These are phyloP conservation scores for Areca catechu DNA, from an alignment of 176 grass and related monocot species.

Conservation along the genomic window DNA sequence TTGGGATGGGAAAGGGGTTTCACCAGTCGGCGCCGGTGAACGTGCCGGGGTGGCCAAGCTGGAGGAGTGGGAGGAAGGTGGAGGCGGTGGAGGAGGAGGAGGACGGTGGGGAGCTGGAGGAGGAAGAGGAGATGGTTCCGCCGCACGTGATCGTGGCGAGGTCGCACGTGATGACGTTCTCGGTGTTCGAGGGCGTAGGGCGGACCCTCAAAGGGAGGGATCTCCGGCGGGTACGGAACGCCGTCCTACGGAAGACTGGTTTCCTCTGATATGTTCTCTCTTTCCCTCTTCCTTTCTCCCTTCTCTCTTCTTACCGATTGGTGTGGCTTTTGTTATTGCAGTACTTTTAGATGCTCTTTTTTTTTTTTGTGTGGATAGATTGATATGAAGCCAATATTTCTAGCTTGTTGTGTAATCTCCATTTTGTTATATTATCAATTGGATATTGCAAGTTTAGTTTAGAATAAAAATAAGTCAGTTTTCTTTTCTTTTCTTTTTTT, in stretches of 20 bases:
- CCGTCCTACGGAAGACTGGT: slow-evolving; percentile 27
- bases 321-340: too few relatives aligned
- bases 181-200: slow-evolving; percentile 29
- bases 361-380: too few relatives aligned
- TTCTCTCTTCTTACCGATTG: too few relatives aligned
- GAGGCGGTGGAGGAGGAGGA: slow-evolving; percentile 6
- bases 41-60: slow-evolving; percentile 55
- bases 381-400: too few relatives aligned
- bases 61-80: slow-evolving; percentile 8
- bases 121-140: slow-evolving; percentile 24
- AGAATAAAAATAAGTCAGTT: too few relatives aligned
- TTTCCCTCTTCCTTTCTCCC: too few relatives aligned
- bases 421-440: too few relatives aligned
- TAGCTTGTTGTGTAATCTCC: too few relatives aligned
- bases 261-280: slow-evolving; percentile 4
- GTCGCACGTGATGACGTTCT: slow-evolving; percentile 17
- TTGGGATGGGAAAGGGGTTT: slow-evolving; percentile 14
- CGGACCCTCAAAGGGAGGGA: slow-evolving; percentile 35
- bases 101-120: neutral
- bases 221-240: slow-evolving; percentile 33
- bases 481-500: too few relatives aligned
- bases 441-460: too few relatives aligned
- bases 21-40: slow-evolving; percentile 61
- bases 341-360: too few relatives aligned
- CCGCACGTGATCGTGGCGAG: slow-evolving; percentile 35